phyloP scores from a whole-genome alignment of 2,329 filamentous ascomycete species.

The Stromatinia cepivora region DNA sequence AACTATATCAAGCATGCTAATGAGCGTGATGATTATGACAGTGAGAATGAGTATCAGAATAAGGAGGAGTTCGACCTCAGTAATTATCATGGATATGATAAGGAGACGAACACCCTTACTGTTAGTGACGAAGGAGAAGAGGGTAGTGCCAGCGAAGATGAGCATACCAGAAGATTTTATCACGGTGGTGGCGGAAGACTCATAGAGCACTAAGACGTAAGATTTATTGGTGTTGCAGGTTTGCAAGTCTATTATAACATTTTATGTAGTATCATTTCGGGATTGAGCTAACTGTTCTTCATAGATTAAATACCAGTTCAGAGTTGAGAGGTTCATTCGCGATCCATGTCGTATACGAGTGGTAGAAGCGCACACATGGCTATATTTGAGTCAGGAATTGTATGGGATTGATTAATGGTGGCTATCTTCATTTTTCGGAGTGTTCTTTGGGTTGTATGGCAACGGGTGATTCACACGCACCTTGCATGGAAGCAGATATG shows the following conservation, averaged over 20 bases:
- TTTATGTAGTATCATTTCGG: neutral
- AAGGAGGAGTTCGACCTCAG: neutral
- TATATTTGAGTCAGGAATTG: neutral
- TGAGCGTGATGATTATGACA: neutral
- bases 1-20: neutral
- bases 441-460: neutral
- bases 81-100: neutral
- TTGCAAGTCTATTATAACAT: neutral
- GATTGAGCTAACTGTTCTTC: neutral
- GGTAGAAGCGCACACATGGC: neutral
- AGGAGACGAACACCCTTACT: neutral
- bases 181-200: too few species aligned
- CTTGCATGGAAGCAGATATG: neutral
- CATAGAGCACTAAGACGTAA: too few species aligned
- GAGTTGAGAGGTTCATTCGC: neutral
- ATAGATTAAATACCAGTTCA: neutral
- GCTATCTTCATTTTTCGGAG: neutral
- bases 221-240: neutral
- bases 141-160: neutral
- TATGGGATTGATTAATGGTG: neutral
- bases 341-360: neutral
- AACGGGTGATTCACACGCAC: neutral
- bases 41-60: slow-evolving; percentile 15
- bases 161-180: neutral
- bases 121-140: slow-evolving; percentile 5